Evolutionary conservation across 805 yeast species (phyloP).

Genomic region (Metschnikowia amazonensis): DNA sequence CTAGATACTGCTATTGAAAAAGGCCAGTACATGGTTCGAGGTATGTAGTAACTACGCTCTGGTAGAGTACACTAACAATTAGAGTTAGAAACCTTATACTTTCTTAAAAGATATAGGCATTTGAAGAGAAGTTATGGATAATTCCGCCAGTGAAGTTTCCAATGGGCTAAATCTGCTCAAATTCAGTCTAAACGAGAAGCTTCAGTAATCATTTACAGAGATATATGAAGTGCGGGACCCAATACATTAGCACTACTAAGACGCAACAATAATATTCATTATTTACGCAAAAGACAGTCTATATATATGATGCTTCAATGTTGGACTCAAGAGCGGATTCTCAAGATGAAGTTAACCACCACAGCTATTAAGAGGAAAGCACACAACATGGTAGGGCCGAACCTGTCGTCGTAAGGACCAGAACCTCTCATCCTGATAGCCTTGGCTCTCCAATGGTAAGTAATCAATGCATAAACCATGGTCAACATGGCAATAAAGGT

Average conservation of each 20-base stretch:
- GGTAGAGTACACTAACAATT: constrained; percentile 8
- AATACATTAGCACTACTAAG: neutral
- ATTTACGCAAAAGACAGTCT: neutral
- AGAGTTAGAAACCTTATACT: constrained; percentile 35
- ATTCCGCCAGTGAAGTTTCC: neutral
- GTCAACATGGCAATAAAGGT: constrained; percentile 97
- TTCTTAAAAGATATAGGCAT: constrained; percentile 28
- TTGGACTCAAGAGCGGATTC: constrained; percentile 52
- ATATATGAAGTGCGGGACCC: too few relatives aligned
- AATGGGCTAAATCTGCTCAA: too few relatives aligned
- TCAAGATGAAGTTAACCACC: constrained; percentile 83
- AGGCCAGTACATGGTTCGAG: constrained; percentile 28
- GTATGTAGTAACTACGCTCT: constrained; percentile 13
- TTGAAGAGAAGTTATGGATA: constrained; percentile 33
- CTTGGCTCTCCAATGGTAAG: constrained; percentile 99
- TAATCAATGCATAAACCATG: constrained; percentile 90
- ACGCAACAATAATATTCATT: neutral
- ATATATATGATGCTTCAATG: neutral
- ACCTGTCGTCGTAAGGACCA: constrained; percentile 98
- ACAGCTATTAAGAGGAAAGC: constrained; percentile 90
- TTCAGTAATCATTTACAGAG: too few relatives aligned
- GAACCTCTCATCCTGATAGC: constrained; percentile 97
- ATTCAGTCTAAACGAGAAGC: too few relatives aligned
- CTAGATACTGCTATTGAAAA: constrained; percentile 23
- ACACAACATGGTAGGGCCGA: constrained; percentile 97